Conservation (phyloP, 1,284 basidiomycete species). For the Schizophyllum amplum region DNA sequence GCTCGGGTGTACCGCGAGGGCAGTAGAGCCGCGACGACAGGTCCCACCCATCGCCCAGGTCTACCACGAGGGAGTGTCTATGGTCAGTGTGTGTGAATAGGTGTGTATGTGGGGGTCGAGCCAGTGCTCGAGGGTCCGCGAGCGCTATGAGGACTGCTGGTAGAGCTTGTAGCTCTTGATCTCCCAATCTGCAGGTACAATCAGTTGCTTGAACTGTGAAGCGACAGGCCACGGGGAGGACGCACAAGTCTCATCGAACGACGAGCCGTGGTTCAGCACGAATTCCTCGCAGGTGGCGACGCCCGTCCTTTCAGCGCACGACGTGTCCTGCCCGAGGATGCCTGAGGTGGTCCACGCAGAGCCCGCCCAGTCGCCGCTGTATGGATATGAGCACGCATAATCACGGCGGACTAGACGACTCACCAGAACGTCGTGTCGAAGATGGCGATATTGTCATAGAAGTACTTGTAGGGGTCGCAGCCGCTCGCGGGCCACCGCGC, state of each 20-base stretch:
- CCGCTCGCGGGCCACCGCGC: conserved; percentile 64
- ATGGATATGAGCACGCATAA: conserved; percentile 2
- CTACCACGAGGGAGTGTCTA: too few relatives aligned
- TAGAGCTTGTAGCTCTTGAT: conserved; percentile 22
- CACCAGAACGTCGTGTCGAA: conserved; percentile 79
- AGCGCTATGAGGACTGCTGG: too few relatives aligned
- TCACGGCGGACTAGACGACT: conserved; percentile 19
- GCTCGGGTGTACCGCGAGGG: too few relatives aligned
- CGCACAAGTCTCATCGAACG: conserved; percentile 76
- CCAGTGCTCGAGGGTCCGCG: too few relatives aligned
- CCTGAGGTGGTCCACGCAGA: conserved; percentile 65
- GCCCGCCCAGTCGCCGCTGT: conserved; percentile 86
- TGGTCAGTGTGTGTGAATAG: too few relatives aligned
- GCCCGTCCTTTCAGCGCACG: conserved; percentile 78
- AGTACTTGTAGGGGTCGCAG: conserved; percentile 72
- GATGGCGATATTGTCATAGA: conserved; percentile 68
- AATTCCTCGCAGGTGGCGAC: conserved; percentile 72
- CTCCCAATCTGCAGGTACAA: conserved; percentile 75
- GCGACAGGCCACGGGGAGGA: conserved; percentile 13
- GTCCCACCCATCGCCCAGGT: too few relatives aligned
- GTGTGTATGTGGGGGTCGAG: too few relatives aligned
- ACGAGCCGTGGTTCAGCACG: conserved; percentile 59
- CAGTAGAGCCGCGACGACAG: too few relatives aligned
- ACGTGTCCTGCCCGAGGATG: conserved; percentile 71
- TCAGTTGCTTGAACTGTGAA: background rate